Base-by-base conservation (phyloP, 805 yeast genomes). In the Zygoascus tannicola region DNA sequence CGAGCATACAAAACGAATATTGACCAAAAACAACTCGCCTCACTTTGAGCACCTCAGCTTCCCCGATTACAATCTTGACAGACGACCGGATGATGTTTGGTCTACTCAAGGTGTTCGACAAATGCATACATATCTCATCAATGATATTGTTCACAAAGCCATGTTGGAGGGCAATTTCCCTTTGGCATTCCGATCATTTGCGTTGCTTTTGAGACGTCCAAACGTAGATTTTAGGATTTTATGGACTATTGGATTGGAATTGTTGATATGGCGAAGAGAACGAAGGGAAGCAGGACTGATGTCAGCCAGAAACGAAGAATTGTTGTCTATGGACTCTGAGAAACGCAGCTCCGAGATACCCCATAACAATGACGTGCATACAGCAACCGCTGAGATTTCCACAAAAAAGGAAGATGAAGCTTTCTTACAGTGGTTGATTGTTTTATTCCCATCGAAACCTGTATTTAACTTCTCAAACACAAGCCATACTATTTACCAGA, bases 371-470 rank as follows among this genome's bases (percentile, higher is more conserved):
- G 44, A 40, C 22, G 40, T 26, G n/a, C 48, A 50, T 39, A 49
- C 51, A 20, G 20, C 38, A 5, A 21, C 30, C 12, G 35, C 45
- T 16, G 35, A 44, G 16, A 12, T 32, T 4, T 10, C 22, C 19
- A 22, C 36, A 7, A 44, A 22, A 21, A 20, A 34, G 7, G 46
- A 36, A 15, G 55, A 52, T 33, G 56, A 52, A 32, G 50, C 40
- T 32, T 54, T 53, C 34, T 38, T 54, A 32, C 47, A 54, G 15
- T 54, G 58, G 58, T 42, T 54, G 36, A 39, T 51, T 3, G 43
- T 52, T 22, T 46, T 48, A 28, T 53, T 34, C 38, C 56, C 53
- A 4, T 33, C 21, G 20, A 35, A 35, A n/a, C 4, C 35, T 19
- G 12, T 16, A 15, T 21, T 30, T 19, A 28, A 16, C 15, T 19